A percentile compares a stretch with the other conserved stretches of the same genome.
Evolutionary conservation across 2,329 filamentous ascomycete species (phyloP).

Genomic region (Drechslera avenae): DNA sequence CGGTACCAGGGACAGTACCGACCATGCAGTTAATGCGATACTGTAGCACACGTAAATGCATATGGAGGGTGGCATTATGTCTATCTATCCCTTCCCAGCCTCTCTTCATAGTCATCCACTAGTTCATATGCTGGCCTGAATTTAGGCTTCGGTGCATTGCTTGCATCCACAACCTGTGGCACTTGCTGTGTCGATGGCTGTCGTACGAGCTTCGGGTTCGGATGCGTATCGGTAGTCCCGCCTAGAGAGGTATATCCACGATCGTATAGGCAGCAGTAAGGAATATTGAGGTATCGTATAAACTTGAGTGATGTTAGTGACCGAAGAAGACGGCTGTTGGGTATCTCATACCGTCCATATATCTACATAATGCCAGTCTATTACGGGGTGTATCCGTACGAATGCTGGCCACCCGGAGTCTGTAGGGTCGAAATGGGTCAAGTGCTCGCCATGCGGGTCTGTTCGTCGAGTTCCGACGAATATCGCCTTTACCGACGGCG

Average conservation of each 20-base stretch:
- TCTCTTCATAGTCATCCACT: conserved; percentile 49
- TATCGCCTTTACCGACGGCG: conserved; percentile 72
- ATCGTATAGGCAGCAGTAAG: conserved; percentile 88
- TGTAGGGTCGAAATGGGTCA: conserved; percentile 85
- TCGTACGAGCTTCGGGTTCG: conserved; percentile 70
- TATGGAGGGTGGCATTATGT: neutral
- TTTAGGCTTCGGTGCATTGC: conserved; percentile 27
- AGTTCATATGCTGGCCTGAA: conserved; percentile 50
- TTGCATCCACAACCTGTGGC: conserved; percentile 17
- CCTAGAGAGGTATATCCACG: conserved; percentile 90
- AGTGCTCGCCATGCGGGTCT: conserved; percentile 81
- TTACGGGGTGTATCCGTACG: conserved; percentile 91
- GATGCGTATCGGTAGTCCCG: conserved; percentile 84
- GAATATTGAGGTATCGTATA: conserved; percentile 75
- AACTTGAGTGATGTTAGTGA: conserved; percentile 61
- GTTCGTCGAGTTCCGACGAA: conserved; percentile 88
- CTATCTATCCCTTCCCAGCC: conserved; percentile 47
- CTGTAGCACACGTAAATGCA: neutral
- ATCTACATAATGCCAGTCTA: conserved; percentile 96
- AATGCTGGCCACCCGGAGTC: conserved; percentile 90
- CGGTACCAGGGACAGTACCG: neutral
- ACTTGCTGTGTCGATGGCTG: conserved; percentile 27
- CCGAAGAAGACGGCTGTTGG: neutral
- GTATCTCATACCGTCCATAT: conserved; percentile 79
- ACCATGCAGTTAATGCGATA: neutral